Evolutionary conservation across 2,329 filamentous ascomycete genomes (phyloP).

Genomic region (Albophoma yamanashiensis): DNA sequence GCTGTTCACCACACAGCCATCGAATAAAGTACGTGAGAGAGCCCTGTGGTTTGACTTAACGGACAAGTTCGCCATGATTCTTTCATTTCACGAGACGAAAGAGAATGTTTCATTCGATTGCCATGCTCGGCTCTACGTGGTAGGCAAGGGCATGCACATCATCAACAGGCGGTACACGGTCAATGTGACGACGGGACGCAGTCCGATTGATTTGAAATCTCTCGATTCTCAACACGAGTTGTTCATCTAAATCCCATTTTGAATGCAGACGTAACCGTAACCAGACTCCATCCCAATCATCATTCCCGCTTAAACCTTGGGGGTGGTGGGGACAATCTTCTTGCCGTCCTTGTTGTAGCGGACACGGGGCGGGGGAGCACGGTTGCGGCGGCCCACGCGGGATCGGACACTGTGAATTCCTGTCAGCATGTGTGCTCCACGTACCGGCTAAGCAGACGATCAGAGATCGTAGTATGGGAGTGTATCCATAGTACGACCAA

Average conservation of each 20-base stretch:
- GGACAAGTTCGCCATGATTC: background rate
- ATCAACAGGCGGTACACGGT: background rate
- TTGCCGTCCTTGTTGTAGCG: constrained; percentile 99
- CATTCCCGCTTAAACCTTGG: constrained; percentile 25
- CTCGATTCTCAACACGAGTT: constrained; percentile 18
- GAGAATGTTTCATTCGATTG: background rate
- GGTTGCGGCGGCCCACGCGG: constrained; percentile 93
- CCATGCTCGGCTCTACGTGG: no score
- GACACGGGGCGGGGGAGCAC: constrained; percentile 92
- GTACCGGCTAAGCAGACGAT: constrained; percentile 11
- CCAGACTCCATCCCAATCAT: constrained; percentile 26
- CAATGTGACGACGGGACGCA: constrained; percentile 7
- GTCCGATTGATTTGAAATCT: constrained; percentile 13
- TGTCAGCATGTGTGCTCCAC: constrained; percentile 30
- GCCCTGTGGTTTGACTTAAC: background rate
- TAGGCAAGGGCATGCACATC: background rate
- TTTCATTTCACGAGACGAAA: no score
- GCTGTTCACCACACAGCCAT: no score
- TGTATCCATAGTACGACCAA: constrained; percentile 41
- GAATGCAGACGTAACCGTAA: constrained; percentile 26
- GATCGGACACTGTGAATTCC: constrained; percentile 72
- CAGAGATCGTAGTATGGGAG: constrained; percentile 10
- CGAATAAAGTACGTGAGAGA: background rate
- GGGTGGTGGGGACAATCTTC: constrained; percentile 80
- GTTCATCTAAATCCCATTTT: constrained; percentile 24